Evolutionary conservation across 345 rosid species (phyloP), one percentile per base, ranked within the genome.

Genomic region (Bruguiera parviflora): DNA sequence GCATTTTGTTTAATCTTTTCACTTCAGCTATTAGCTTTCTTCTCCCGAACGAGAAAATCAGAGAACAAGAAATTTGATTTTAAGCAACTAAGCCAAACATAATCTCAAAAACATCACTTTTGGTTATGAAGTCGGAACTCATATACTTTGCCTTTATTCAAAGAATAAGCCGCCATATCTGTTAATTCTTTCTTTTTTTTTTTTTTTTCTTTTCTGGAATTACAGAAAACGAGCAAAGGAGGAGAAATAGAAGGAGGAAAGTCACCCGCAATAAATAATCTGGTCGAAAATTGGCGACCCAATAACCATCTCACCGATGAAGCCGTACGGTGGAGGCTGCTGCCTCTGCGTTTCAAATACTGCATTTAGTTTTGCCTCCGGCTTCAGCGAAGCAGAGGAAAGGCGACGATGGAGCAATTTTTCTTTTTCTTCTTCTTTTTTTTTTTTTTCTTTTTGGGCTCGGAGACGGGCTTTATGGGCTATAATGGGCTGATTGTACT

Each of bases 221-320:
- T 49, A 27, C 39, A 20, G 68, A 9, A 8, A 19, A 20, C 22
- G 33, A 64, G 22, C 8, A 55, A 29, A 25, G 11, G 33, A 20
- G 35, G 3, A 9, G 24, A 49, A n/a, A 15, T 19, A 56, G 35
- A 22, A 19, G 8, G 4, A 43, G 47, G 35, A 61, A 37, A 7
- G 59, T 64, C 11, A 91, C 89, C 92, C 83, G 89, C 92, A 0
- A 90, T 73, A 25, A 90, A 90, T 78, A 87, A 75, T 58, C 83
- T 84, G 28, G 84, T 67, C 57, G 69, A 62, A 64, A 78, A 67
- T 19, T 59, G 53, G n/a, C 83, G 78, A 70, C 33, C 28, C 60
- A 58, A 31, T 13, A 78, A 8, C 46, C 67, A 51, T 39, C 76
- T 65, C 8, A 49, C 22, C 13, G 63, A 52, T 24, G 74, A 68